Evolutionary conservation across 306 rosid genomes (phyloP).

Genomic region (Macrotyloma uniflorum): DNA sequence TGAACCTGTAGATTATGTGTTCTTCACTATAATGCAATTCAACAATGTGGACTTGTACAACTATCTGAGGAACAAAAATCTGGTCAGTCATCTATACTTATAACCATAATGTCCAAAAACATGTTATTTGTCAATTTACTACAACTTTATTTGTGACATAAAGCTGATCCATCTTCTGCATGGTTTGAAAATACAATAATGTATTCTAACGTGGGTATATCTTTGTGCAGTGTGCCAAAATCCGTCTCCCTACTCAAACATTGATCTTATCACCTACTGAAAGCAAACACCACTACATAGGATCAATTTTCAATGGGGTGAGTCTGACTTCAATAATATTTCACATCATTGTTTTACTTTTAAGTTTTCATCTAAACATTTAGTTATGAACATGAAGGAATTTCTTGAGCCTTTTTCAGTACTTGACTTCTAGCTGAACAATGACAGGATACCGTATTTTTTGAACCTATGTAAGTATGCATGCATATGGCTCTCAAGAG

Average conservation of each 20-base stretch:
- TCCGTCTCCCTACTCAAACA: slow-evolving; percentile 8
- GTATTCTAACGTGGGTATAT: neutral
- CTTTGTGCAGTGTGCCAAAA: slow-evolving; percentile 33
- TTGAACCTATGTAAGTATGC: neutral
- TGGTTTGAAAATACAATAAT: neutral
- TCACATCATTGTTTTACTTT: neutral
- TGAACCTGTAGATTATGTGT: neutral
- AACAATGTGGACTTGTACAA: slow-evolving; percentile 17
- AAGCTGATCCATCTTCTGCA: neutral
- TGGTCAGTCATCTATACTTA: slow-evolving; percentile 26
- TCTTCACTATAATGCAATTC: neutral
- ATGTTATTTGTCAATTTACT: neutral
- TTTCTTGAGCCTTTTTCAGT: neutral
- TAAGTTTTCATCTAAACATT: neutral
- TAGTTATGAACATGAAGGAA: too few relatives aligned
- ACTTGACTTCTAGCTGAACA: neutral
- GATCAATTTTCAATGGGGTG: slow-evolving; percentile 30
- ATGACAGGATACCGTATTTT: slow-evolving; percentile 17
- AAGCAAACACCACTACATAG: neutral
- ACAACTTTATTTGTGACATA: neutral
- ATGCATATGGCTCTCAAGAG: neutral
- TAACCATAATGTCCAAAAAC: neutral
- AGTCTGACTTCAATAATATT: slow-evolving; percentile 17
- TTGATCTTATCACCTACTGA: slow-evolving; percentile 25
- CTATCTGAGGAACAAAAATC: neutral